These are phyloP conservation scores for Alternaria brassicicola DNA, from an alignment of 2,329 filamentous ascomycete genomes.

Conservation along the genomic window DNA sequence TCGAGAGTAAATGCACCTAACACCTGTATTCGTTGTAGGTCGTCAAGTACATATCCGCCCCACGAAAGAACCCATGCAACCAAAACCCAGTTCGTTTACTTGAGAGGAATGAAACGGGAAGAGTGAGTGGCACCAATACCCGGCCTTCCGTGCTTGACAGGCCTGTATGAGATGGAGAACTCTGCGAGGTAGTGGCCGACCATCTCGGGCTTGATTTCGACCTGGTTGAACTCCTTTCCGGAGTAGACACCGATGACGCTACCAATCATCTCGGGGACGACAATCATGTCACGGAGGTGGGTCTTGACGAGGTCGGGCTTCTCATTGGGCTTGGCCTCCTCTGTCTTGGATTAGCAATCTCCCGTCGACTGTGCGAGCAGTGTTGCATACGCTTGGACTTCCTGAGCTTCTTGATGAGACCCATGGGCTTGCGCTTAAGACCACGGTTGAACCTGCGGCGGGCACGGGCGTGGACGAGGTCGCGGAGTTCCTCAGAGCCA, in stretches of 20 bases:
- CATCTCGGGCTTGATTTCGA: conserved; percentile 99
- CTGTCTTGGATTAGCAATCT: conserved; percentile 6
- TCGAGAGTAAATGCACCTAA: conserved; percentile 47
- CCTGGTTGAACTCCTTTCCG: conserved; percentile 99
- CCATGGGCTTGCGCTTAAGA: conserved; percentile 99
- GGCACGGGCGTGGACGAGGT: conserved; percentile 98
- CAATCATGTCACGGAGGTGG: conserved; percentile 99
- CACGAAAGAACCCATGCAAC: conserved; percentile 50
- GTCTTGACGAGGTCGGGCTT: conserved; percentile 99
- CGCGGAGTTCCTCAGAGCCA: conserved; percentile 96
- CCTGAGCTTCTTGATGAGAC: conserved; percentile 99
- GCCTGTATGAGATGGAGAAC: conserved; percentile 99
- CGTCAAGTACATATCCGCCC: conserved; percentile 49
- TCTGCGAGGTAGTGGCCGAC: conserved; percentile 99
- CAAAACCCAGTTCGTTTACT: conserved; percentile 67
- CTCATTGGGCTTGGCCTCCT: conserved; percentile 77
- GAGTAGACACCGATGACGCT: conserved; percentile 99
- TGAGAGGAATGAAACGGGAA: conserved; percentile 99
- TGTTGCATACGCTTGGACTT: conserved; percentile 65
- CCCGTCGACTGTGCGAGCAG: not conserved
- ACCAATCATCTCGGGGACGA: conserved; percentile 99
- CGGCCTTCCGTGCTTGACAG: conserved; percentile 99
- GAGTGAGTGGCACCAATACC: conserved; percentile 99
- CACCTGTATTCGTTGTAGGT: conserved; percentile 49
- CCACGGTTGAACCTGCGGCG: conserved; percentile 99